Evolutionary conservation across 2,329 filamentous ascomycete species (phyloP).

Genomic region (Botrytis paeoniae): DNA sequence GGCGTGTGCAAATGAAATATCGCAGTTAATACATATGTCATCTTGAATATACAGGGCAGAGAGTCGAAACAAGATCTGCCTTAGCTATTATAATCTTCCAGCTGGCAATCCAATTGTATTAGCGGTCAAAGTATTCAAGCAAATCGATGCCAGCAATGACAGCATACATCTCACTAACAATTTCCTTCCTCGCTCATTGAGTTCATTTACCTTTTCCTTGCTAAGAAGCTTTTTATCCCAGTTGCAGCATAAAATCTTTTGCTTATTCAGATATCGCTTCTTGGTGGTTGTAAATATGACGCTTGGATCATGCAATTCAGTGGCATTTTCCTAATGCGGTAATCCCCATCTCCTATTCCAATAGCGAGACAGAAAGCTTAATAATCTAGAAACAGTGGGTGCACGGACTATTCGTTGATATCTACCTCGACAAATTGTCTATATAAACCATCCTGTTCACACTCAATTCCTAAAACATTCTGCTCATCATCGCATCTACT

Average conservation of each 20-base stretch:
- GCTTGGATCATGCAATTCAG: neutral
- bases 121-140: neutral
- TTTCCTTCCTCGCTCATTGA: neutral
- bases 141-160: neutral
- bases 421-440: neutral
- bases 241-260: rapidly evolving
- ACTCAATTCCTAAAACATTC: too few relatives aligned
- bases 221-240: too few relatives aligned
- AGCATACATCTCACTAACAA: neutral
- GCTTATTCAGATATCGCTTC: neutral
- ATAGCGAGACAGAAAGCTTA: neutral
- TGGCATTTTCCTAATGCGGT: constrained; percentile 2
- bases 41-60: neutral
- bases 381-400: neutral
- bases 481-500: neutral
- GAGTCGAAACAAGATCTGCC: neutral
- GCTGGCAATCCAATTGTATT: neutral
- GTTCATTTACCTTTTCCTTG: too few relatives aligned
- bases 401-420: neutral
- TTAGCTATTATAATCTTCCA: neutral
- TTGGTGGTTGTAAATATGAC: neutral
- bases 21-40: neutral
- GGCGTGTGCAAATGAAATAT: neutral
- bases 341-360: neutral
- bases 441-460: neutral